Base-by-base conservation (phyloP, 768 basidiomycete species). In the Boletus vermiculosoides region DNA sequence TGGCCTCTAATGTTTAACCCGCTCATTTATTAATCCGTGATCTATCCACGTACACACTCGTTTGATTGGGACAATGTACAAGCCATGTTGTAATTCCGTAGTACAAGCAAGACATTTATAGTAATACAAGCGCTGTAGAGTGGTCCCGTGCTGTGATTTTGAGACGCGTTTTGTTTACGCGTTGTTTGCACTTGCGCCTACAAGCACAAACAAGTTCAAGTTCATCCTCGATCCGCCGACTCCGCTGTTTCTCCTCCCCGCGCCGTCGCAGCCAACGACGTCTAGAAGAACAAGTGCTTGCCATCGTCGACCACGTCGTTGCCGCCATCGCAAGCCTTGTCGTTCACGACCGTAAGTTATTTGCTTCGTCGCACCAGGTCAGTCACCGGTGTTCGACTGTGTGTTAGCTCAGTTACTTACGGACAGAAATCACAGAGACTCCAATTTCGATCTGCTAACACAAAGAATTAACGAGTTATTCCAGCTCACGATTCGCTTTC, bases 201-300 rank as follows among this genome's bases (percentile, higher is more conserved):
- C 72, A 72, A 56, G 48, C 41, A 54, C 71, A 71, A 71, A 71
- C 59, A 71, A 65, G 70, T 71, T 71, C 72, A 57, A 73, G 22
- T 73, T 73, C 59, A 22, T 58, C 20, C 33, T 20, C 39, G 45
- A 33, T 6, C 30, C 1, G 28, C 12, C 44, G 47, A 52, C 10
- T n/a, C n/a, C 46, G 16, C 40, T 50, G 60, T 67, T 62, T 63
- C 61, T 63, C 51, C 63, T 52, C 50, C 25, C 49, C 42, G 60
- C 59, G 56, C 55, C 62, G 45, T 65, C 52, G 58, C 56, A 62
- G 54, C 55, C 44, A 63, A 57, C 58, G 58, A 49, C 37, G 57
- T 46, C 54, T 46, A 56, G 33, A 34, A 58, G 50, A 56, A 52
- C 66, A 54, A 56, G 69, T 41, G 52, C 65, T 61, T 61, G 65